A percentile compares a stretch with the other conserved stretches of the same genome.
These are phyloP conservation scores for Xylaria telfairii DNA, from an alignment of 495 filamentous ascomycete genomes.

Conservation along the genomic window DNA sequence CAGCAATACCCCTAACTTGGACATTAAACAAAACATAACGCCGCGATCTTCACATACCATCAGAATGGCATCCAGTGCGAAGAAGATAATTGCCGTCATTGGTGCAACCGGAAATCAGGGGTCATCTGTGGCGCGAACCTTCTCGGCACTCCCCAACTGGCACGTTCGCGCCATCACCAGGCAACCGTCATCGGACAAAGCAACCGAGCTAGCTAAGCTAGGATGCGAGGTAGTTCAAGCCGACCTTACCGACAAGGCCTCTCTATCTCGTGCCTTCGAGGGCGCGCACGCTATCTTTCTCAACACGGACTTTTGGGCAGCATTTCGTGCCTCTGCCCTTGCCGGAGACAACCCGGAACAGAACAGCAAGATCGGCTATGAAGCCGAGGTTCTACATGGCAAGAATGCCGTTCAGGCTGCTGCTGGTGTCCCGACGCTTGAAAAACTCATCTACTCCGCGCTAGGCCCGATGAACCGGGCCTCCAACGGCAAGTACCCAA, in stretches of 20 bases:
- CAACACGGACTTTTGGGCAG: constrained; percentile 33
- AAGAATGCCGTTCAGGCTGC: constrained; percentile 43
- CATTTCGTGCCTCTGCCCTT: constrained; percentile 20
- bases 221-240: constrained; percentile 41
- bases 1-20: neutral
- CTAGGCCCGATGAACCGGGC: constrained; percentile 41
- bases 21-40: neutral
- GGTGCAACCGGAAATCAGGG: constrained; percentile 49
- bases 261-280: constrained; percentile 27
- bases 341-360: constrained; percentile 29
- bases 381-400: constrained; percentile 46
- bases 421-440: constrained; percentile 49
- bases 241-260: constrained; percentile 19
- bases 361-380: constrained; percentile 45
- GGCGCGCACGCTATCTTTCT: constrained; percentile 30
- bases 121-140: constrained; percentile 45
- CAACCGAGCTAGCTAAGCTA: constrained; percentile 29
- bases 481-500: constrained; percentile 46
- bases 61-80: constrained; percentile 14
- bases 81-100: constrained; percentile 36
- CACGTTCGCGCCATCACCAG: constrained; percentile 46
- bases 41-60: neutral
- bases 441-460: constrained; percentile 49
- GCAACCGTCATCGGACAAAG: constrained; percentile 28
- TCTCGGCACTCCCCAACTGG: constrained; percentile 39